A percentile compares a stretch with the other conserved stretches of the same genome.
phyloP scores from a whole-genome alignment of 2,329 filamentous ascomycete species.

The Amauroascus niger region DNA sequence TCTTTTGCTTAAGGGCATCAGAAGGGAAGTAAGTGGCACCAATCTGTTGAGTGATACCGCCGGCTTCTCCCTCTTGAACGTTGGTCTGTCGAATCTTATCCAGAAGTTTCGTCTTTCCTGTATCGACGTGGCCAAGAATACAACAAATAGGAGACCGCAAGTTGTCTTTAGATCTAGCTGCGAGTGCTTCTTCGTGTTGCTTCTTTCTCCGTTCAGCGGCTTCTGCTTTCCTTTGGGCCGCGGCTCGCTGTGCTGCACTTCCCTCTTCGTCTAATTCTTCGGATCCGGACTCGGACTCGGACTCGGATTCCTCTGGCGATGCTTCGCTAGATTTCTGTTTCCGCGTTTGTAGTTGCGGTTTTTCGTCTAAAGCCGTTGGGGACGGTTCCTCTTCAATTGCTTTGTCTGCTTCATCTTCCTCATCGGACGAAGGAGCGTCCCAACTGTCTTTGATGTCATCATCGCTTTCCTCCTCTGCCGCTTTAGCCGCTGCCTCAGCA shows the following conservation, averaged over 20 bases:
- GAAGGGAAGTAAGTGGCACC: conserved; percentile 98
- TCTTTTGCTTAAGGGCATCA: conserved; percentile 87
- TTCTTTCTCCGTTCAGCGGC: conserved; percentile 80
- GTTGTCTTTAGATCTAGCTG: conserved; percentile 84
- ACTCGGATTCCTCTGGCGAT: conserved; percentile 16
- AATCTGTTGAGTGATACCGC: conserved; percentile 99
- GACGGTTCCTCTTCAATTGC: conserved; percentile 31
- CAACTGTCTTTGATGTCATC: conserved; percentile 85
- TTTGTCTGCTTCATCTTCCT: conserved; percentile 64
- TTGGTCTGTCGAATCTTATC: conserved; percentile 99
- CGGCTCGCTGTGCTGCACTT: conserved; percentile 62
- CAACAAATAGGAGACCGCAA: conserved; percentile 97
- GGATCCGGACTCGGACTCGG: conserved; percentile 35
- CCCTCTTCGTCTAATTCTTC: conserved; percentile 50
- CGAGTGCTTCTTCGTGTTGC: conserved; percentile 82
- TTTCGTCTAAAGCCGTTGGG: not conserved
- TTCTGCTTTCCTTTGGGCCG: conserved; percentile 72
- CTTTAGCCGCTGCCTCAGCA: conserved; percentile 56
- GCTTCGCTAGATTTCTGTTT: conserved; percentile 25
- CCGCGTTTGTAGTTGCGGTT: conserved; percentile 17
- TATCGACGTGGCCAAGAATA: conserved; percentile 99
- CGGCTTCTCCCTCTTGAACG: conserved; percentile 96
- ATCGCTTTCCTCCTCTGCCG: conserved; percentile 71
- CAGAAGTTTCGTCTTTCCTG: conserved; percentile 96
- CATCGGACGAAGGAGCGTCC: conserved; percentile 54